phyloP scores from a whole-genome alignment of 2,329 filamentous ascomycete species.

The Pseudofabraea citricarpa region DNA sequence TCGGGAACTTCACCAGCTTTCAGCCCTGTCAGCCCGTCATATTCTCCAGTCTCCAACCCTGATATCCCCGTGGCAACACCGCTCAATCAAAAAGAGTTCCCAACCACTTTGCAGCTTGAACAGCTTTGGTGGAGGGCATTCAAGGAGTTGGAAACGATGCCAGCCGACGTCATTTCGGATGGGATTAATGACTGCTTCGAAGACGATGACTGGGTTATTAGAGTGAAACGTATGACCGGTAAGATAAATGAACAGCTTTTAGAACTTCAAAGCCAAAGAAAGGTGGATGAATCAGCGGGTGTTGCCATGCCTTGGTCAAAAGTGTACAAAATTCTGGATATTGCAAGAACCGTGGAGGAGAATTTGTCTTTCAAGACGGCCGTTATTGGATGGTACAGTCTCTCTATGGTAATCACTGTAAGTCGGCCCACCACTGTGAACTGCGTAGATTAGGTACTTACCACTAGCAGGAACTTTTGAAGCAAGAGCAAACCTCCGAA shows the following conservation, averaged over 20 bases:
- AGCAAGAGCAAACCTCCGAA: too few relatives aligned
- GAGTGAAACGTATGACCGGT: background rate
- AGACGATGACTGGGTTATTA: background rate
- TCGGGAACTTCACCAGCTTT: too few relatives aligned
- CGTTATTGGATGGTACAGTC: background rate
- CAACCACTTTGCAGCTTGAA: background rate
- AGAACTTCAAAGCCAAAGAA: too few relatives aligned
- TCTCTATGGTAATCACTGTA: background rate
- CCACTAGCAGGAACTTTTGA: too few relatives aligned
- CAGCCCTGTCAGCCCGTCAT: too few relatives aligned
- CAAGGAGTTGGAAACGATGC: background rate
- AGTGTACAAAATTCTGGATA: background rate
- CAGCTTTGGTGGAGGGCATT: conserved; percentile 1
- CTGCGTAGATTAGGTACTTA: too few relatives aligned
- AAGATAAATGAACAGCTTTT: background rate
- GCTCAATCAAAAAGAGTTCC: too few relatives aligned
- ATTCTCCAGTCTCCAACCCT: too few relatives aligned
- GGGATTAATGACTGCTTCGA: background rate
- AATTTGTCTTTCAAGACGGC: background rate
- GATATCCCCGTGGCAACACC: too few relatives aligned
- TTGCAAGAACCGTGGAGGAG: background rate
- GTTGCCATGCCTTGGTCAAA: background rate
- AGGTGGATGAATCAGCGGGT: background rate
- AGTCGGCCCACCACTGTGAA: too few relatives aligned
- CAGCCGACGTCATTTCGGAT: background rate